These are phyloP conservation scores for Arthrobotrys conoides DNA, from an alignment of 2,329 filamentous ascomycete genomes.

Conservation along the genomic window DNA sequence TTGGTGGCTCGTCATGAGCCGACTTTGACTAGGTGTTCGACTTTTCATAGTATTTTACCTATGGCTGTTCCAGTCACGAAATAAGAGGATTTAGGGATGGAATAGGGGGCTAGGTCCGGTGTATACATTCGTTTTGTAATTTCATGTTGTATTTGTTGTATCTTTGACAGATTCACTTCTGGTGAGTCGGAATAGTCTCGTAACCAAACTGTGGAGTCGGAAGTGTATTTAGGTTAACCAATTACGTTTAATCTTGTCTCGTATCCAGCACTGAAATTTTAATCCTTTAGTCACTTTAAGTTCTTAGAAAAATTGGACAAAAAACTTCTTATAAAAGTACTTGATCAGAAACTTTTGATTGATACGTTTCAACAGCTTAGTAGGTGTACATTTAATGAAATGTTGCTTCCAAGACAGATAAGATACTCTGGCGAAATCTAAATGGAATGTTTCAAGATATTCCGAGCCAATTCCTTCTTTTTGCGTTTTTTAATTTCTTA, in stretches of 20 bases:
- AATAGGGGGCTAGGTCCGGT: too few relatives aligned
- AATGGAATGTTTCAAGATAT: background rate
- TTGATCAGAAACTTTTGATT: constrained; percentile 26
- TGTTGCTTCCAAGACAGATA: constrained; percentile 3
- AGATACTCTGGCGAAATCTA: constrained; percentile 14
- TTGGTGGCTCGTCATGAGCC: background rate
- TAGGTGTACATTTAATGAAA: constrained; percentile 23
- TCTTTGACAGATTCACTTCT: background rate
- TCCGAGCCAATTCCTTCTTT: background rate
- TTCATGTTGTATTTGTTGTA: too few relatives aligned
- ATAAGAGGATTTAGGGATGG: too few relatives aligned
- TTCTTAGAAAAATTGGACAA: background rate
- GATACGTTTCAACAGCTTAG: constrained; percentile 18
- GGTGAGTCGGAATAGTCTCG: too few relatives aligned
- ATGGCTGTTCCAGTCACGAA: background rate
- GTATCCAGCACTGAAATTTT: too few relatives aligned
- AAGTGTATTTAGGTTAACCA: too few relatives aligned
- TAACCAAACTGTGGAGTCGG: too few relatives aligned
- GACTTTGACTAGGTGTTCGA: background rate
- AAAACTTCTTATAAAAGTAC: background rate
- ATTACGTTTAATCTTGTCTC: too few relatives aligned
- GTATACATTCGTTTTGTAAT: too few relatives aligned
- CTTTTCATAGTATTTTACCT: background rate
- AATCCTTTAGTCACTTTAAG: too few relatives aligned
- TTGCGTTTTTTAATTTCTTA: background rate